Base-by-base conservation (phyloP, 352 stramenopile genomes). In the Globisporangium parvum region DNA sequence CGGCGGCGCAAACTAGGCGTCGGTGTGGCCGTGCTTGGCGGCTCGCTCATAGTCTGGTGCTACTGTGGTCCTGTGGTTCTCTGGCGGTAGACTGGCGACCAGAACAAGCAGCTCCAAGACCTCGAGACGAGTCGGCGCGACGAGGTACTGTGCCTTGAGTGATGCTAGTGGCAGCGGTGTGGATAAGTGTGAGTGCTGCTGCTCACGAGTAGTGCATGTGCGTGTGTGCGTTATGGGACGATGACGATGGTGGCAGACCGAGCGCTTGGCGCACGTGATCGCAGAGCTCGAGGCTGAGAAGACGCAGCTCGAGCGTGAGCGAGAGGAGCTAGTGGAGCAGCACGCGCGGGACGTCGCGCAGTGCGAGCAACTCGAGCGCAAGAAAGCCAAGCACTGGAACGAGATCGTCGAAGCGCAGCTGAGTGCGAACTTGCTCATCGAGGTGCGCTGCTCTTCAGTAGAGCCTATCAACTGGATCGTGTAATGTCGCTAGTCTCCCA, bases 351-450 rank as follows among this genome's bases (percentile, higher is more conserved):
- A 83, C 28, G 18, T 81, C 0, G 69, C 67, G 11, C 70, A 82
- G 42, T 80, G 76, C 41, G 75, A 88, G 24, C 23, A 72, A 17
- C 56, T 87, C 15, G 73, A 90, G 47, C 60, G 72, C 20, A 75
- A 87, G 50, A 87, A 88, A 45, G 69, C 74, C 9, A 77, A 78
- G 42, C 75, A 85, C 42, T 85, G 70, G 73, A 89, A 85, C 47
- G 79, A 90, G 35, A 87, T 88, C 59, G 73, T 88, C 24, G 53
- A 73, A 20, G 77, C 73, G 11, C 79, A 92, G 66, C 58, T 88
- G 17, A 89, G 79, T 54, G 77, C 81, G 21, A 89, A 89, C 47
- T 49, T 88, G 40, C 64, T 88, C 20, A 89, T 91, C 44, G 81
- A 91, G 69, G 77, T 88, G 69, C 33, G 53, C 18, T 37, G 31